Base-by-base conservation (phyloP, 2,329 filamentous ascomycete genomes). In the Claviceps monticola region DNA sequence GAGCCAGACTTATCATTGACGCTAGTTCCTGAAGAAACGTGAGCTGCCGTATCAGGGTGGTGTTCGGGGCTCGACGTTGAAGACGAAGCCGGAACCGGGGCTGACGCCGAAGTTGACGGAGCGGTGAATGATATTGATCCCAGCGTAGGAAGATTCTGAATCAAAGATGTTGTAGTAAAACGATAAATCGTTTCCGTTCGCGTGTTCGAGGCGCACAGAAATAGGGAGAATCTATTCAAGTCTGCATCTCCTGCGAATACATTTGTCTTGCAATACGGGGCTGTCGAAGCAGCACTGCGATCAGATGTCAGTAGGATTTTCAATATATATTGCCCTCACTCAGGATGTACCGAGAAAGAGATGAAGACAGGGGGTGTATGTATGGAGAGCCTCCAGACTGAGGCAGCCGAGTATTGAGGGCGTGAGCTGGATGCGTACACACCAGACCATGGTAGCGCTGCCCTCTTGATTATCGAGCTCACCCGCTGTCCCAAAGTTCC, bases 221-320 rank as follows among this genome's bases (percentile, higher is more conserved):
- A 58, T 19, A 60, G 51, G 46, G 58, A 60, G 34, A 53, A 58
- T 26, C 56, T 53, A 13, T 52, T 38, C 16, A 59, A 38, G 19
- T 50, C 45, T 16, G 52, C 13, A 49, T 56, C 55, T 2, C 47
- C 51, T 2, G 48, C 48, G 29, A 59, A 54, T 9, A 58, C 51
- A 44, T 60, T 51, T 26, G 58, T 60, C 51, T 60, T 57, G 50
- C 57, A 60, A 43, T 56, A 58, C 2, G 57, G 57, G 4, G 55
- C 50, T 14, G 47, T 46, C 13, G 51, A 53, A 11, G 45, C 53
- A 36, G 51, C 51, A 48, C 53, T 55, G 29, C 39, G 39, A 34
- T 16, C 48, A 13, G 44, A 26, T n/a, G 46, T 36, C 49, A 49
- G 44, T 52, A 47, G 34, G 16, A 42, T 16, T 17, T 19, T 17